Evolutionary conservation across 164 flowering plant genomes (phyloP).

Genomic region (Saururus chinensis): DNA sequence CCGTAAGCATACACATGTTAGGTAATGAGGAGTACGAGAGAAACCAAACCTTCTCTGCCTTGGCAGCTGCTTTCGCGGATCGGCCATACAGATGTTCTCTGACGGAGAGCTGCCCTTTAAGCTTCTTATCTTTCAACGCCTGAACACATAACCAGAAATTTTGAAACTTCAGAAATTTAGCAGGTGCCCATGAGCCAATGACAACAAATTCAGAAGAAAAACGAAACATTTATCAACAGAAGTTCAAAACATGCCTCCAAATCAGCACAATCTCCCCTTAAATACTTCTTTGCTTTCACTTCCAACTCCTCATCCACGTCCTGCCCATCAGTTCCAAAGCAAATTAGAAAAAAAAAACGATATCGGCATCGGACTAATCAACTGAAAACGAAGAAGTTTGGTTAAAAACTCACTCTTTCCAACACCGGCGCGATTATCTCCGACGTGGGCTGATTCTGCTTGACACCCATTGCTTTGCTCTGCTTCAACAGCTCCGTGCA

Average conservation of each 20-base stretch:
- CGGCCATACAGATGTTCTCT: conserved; percentile 62
- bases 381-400: not conserved
- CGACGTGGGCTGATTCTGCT: not conserved
- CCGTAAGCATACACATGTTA: not conserved
- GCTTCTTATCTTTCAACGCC: conserved; percentile 70
- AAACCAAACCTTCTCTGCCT: conserved; percentile 65
- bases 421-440: not conserved
- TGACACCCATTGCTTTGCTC: not conserved
- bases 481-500: too few species aligned
- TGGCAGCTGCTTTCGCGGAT: conserved; percentile 81
- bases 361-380: not conserved
- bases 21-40: not conserved
- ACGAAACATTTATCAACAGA: not conserved
- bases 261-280: conserved; percentile 69
- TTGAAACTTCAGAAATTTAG: not conserved
- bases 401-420: not conserved
- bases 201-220: not conserved
- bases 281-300: conserved; percentile 49
- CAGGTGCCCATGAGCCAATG: not conserved
- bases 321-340: conserved; percentile 7
- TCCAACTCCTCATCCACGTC: conserved; percentile 41
- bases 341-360: not conserved
- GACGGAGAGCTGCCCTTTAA: conserved; percentile 64
- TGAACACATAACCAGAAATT: conserved; percentile 14
- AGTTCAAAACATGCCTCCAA: conserved; percentile 39